These are phyloP conservation scores for Aspergillus affinis DNA, from an alignment of 495 filamentous ascomycete species.

Conservation along the genomic window DNA sequence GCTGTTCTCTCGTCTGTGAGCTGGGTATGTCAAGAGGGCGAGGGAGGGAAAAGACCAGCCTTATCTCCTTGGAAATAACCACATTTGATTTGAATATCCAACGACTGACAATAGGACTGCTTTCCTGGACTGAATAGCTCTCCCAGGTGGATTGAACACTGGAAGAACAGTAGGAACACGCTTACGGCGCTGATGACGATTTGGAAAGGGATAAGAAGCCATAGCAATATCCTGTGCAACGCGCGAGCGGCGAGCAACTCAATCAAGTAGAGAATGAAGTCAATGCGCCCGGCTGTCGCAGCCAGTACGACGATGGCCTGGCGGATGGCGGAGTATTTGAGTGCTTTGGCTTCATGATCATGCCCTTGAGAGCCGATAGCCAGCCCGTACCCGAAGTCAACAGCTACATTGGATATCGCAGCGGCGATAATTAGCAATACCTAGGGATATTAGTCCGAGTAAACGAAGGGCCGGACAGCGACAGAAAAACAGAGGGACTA, in stretches of 20 bases:
- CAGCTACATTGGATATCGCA: not conserved
- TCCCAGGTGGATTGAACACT: not conserved
- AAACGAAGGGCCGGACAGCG: too few relatives aligned
- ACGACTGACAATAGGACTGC: not conserved
- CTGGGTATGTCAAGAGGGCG: too few relatives aligned
- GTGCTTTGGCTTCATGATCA: not conserved
- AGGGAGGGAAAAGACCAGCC: too few relatives aligned
- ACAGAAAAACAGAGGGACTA: not conserved
- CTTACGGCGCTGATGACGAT: constrained; percentile 5
- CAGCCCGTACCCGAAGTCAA: constrained; percentile 1
- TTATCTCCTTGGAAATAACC: constrained; percentile 8
- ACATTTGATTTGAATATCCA: constrained; percentile 6
- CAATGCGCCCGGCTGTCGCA: constrained; percentile 1
- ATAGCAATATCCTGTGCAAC: constrained; percentile 1
- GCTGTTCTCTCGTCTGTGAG: not conserved
- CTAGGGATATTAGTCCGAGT: not conserved
- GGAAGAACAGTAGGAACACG: constrained; percentile 7
- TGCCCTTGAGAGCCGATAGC: not conserved
- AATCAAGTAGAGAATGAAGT: constrained; percentile 5
- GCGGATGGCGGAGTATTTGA: constrained; percentile 1
- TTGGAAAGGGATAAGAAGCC: constrained; percentile 2
- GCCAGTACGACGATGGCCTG: constrained; percentile 5
- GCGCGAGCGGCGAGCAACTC: constrained; percentile 2
- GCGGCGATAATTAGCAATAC: constrained; percentile 5
- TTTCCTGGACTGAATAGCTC: not conserved